phyloP scores from a whole-genome alignment of 805 yeast species.

The Ogataea minuta region DNA sequence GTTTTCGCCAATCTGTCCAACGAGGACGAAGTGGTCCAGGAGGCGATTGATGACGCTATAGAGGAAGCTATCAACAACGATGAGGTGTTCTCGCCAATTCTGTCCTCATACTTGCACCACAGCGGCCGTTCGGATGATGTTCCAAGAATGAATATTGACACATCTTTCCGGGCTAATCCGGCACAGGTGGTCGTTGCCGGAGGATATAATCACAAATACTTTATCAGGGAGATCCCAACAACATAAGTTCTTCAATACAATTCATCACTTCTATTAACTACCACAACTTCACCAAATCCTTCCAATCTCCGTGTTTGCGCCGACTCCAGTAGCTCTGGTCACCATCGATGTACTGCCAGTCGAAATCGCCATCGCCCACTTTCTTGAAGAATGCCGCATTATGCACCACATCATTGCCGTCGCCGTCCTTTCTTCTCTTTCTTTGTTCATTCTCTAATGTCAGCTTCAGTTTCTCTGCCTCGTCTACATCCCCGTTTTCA shows the following conservation, averaged over 20 bases:
- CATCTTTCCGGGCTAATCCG: constrained; percentile 1
- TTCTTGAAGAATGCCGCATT: constrained; percentile 63
- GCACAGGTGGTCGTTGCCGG: constrained; percentile 34
- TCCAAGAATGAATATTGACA: constrained; percentile 27
- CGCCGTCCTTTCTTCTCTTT: constrained; percentile 59
- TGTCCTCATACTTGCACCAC: constrained; percentile 40
- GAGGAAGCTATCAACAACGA: constrained; percentile 47
- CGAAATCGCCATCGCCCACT: constrained; percentile 35
- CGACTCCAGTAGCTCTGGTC: constrained; percentile 74
- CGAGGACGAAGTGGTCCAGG: constrained; percentile 44
- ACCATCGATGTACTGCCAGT: constrained; percentile 60
- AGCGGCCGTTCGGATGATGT: constrained; percentile 19
- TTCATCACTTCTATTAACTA: constrained; percentile 21
- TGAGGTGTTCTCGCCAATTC: constrained; percentile 44
- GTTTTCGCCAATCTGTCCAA: constrained; percentile 44
- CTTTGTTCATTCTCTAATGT: constrained; percentile 80
- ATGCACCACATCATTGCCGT: constrained; percentile 44
- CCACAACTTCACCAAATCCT: constrained; percentile 56
- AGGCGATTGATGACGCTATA: constrained; percentile 47
- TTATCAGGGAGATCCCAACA: constrained; percentile 29
- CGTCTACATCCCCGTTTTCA: constrained; percentile 64
- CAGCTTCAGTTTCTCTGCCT: constrained; percentile 70
- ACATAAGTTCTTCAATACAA: constrained; percentile 2
- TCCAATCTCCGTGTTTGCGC: constrained; percentile 64
- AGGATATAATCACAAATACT: constrained; percentile 35